Evolutionary conservation across 2,329 filamentous ascomycete species (phyloP), one percentile per base, ranked within the genome.

Genomic region (Colletotrichum viniferum): DNA sequence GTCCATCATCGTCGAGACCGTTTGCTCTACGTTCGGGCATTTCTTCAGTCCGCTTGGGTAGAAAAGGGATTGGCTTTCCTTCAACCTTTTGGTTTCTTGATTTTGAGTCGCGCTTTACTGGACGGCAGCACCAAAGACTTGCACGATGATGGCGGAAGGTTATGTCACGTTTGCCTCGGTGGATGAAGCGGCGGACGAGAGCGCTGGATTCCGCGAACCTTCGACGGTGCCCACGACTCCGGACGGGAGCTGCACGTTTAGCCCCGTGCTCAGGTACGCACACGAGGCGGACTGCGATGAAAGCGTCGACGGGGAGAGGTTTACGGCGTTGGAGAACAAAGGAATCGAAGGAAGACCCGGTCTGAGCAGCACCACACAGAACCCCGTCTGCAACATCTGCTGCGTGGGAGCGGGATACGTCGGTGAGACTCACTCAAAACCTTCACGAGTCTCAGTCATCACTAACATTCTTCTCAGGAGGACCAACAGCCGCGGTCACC

Each of bases 371-470:
- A 26, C 24, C 14, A 24, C 24, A 3, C n/a, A 62, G 21, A 16
- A 60, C 26, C 56, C 32, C 26, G 83, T 93, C 52, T 86, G 85
- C 79, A 92, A 90, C 80, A 92, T 95, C 69, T 95, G 93, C 83
- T 94, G 92, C 81, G 91, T 95, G 77, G 94, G 94, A 65, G 94
- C 94, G 78, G 94, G 94, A 78, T 95, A 95, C 82, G 92, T 95
- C 76, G 93, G 92, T 94, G 87, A 80, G 92, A 86, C 13, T 32
- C 13, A 3, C n/a, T 4, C 16, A 26, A 56, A 1, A 48, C 4
- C 6, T 9, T 65, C 2, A 34, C 9, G 21, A 13, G 0, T 7
- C 55, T 1, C 0, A 14, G 6, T 12, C 34, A 63, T 38, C 65
- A 30, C 28, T 48, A 28, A 60, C 9, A 13, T 62, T 12, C 12